These are phyloP conservation scores for Sarocladium brachiariae DNA, from an alignment of 2,329 filamentous ascomycete species.

Conservation along the genomic window DNA sequence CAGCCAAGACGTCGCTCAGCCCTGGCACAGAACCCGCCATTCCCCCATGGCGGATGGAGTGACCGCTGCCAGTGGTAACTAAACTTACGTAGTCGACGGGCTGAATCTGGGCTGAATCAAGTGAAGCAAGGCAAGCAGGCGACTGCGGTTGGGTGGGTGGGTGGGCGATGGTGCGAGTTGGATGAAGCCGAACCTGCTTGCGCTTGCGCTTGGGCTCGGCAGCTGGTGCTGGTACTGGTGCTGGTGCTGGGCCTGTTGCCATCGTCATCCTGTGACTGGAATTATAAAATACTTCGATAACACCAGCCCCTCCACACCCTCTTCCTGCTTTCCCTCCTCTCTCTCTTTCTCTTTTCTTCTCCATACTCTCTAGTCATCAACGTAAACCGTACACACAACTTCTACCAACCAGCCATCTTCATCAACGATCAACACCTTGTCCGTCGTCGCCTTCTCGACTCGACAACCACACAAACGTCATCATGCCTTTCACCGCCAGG, in stretches of 20 bases:
- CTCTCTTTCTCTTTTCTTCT: neutral
- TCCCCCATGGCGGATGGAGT: neutral
- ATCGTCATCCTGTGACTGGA: neutral
- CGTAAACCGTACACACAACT: neutral
- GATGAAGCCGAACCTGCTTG: too few species aligned
- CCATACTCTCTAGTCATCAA: neutral
- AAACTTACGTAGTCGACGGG: too few species aligned
- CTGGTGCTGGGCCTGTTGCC: neutral
- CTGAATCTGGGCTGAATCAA: conserved; percentile 5
- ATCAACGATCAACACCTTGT: conserved; percentile 7
- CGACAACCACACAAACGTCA: conserved; percentile 21
- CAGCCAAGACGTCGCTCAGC: too few species aligned
- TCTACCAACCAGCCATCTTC: neutral
- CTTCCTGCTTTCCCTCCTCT: conserved; percentile 2
- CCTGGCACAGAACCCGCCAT: neutral
- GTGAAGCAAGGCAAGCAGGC: neutral
- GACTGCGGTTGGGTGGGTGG: neutral
- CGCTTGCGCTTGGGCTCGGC: neutral
- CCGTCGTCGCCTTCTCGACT: conserved; percentile 2
- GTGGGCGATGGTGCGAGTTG: too few species aligned
- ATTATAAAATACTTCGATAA: neutral
- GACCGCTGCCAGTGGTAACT: too few species aligned
- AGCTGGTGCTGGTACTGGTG: too few species aligned
- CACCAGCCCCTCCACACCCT: conserved; percentile 5
- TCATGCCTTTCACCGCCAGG: conserved; percentile 54